These are phyloP conservation scores for Aspergillus pseudoterreus DNA, from an alignment of 2,329 filamentous ascomycete species.

Conservation along the genomic window DNA sequence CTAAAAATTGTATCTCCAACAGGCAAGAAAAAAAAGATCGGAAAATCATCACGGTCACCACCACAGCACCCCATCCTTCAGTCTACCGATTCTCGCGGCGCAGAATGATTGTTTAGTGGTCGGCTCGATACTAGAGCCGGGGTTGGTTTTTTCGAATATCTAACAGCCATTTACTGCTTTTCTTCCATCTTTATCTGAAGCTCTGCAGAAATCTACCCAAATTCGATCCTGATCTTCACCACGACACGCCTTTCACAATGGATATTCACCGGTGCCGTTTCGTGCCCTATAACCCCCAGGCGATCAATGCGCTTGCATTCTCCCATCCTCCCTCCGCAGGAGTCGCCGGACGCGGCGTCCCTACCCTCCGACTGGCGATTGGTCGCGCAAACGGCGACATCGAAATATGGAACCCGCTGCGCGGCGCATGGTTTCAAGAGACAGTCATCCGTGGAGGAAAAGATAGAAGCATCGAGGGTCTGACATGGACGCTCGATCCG, in stretches of 20 bases:
- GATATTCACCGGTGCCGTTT: constrained; percentile 97
- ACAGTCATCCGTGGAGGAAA: constrained; percentile 77
- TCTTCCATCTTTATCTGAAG: background rate
- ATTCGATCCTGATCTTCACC: background rate
- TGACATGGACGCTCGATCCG: constrained; percentile 87
- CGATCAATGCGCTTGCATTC: constrained; percentile 93
- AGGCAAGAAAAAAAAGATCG: constrained; percentile 16
- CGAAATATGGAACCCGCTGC: constrained; percentile 91
- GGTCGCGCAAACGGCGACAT: constrained; percentile 93
- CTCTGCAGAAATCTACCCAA: background rate
- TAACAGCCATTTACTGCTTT: background rate
- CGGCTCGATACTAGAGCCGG: constrained; percentile 19
- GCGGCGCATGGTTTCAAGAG: constrained; percentile 85
- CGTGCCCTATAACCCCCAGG: constrained; percentile 83
- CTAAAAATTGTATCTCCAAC: constrained; percentile 26
- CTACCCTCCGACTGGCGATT: constrained; percentile 73
- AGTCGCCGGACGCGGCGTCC: constrained; percentile 46
- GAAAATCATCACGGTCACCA: constrained; percentile 7
- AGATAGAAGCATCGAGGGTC: constrained; percentile 81
- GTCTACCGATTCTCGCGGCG: background rate
- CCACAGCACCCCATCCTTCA: constrained; percentile 2
- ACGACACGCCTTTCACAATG: constrained; percentile 52
- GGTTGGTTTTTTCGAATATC: constrained; percentile 6
- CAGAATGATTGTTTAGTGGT: constrained; percentile 21
- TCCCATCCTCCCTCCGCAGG: constrained; percentile 64